Base-by-base conservation (phyloP, 2,329 filamentous ascomycete genomes). In the Gnomoniopsis sp. region DNA sequence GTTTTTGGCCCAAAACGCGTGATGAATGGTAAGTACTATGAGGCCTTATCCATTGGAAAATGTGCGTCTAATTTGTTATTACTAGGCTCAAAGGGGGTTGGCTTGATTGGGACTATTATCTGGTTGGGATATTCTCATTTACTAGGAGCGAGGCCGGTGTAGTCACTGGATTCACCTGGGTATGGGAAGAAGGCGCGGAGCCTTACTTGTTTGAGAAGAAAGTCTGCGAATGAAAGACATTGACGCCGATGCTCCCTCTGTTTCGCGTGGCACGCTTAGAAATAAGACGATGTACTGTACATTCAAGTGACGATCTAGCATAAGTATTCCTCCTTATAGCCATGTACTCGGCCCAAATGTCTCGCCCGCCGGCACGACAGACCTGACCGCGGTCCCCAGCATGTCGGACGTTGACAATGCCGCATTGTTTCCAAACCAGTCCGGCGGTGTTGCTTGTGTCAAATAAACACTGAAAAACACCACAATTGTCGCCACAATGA, bases 391-490 rank as follows among this genome's bases (percentile, higher is more conserved):
- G n/a, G 65, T 63, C 6, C 69, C 73, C 21, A 62, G 62, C 63
- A 74, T 74, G 64, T 85, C 83, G 54, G 80, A 66, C 3, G 80
- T 85, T 33, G 74, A 61, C 49, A 76, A 67, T 3, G 76, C 76
- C 7, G 71, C 75, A 21, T 73, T 69, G 62, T 88, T 88, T 11
- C 84, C 84, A 74, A 82, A 88, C 86, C 88, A 91, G 11, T 76
- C 67, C 0, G 86, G 84, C 58, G 83, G 74, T 2, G 69, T 67
- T 10, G 79, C 78, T 36, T 77, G 74, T 2, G 86, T 86, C 63
- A 90, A 70, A 57, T 85, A 84, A 30, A 91, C 73, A 1, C 85
- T 80, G 65, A 89, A 84, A 75, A 91, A 89, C 58, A 91, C 87
- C 58, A 91, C 70, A 38, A 91, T 80, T 0, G 87, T 87, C 36